These are phyloP conservation scores for Roridomyces roridus DNA, from an alignment of 768 basidiomycete species.

Conservation along the genomic window DNA sequence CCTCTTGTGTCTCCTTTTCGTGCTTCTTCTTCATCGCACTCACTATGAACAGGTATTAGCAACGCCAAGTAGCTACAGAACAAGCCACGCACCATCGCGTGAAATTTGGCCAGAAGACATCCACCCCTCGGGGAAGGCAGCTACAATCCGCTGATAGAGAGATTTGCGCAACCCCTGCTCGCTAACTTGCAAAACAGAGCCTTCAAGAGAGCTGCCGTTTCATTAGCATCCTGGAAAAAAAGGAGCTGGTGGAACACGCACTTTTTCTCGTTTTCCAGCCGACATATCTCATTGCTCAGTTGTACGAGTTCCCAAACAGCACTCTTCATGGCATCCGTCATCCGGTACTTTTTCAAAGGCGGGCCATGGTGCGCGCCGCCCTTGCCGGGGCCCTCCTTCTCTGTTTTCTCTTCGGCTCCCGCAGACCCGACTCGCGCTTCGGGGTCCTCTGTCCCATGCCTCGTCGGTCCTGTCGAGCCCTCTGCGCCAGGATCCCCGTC, in stretches of 20 bases:
- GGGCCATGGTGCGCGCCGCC: conserved; percentile 51
- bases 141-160: conserved; percentile 86
- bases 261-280: conserved; percentile 58
- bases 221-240: conserved; percentile 1
- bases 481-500: conserved; percentile 30
- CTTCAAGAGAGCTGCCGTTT: conserved; percentile 58
- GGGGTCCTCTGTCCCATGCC: conserved; percentile 55
- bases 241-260: conserved; percentile 29
- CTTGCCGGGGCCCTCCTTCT: conserved; percentile 36
- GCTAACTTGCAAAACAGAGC: conserved; percentile 72
- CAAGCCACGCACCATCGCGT: conserved; percentile 70
- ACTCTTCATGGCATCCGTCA: conserved; percentile 83
- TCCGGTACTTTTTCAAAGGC: conserved; percentile 76
- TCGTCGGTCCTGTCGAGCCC: conserved; percentile 45
- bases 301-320: conserved; percentile 83
- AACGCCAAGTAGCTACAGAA: background rate
- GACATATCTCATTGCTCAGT: conserved; percentile 83
- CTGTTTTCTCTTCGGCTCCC: conserved; percentile 34
- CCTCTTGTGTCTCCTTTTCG: conserved; percentile 73
- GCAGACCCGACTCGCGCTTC: conserved; percentile 32
- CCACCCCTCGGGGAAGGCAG: conserved; percentile 85
- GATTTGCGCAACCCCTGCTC: conserved; percentile 82
- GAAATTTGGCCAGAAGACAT: conserved; percentile 87
- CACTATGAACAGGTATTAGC: conserved; percentile 49
- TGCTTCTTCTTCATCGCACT: conserved; percentile 85